A percentile compares a stretch with the other conserved stretches of the same genome.
Evolutionary conservation across 192 early-diverging fungal genomes (phyloP).

Genomic region (Coemansia guatemalensis): DNA sequence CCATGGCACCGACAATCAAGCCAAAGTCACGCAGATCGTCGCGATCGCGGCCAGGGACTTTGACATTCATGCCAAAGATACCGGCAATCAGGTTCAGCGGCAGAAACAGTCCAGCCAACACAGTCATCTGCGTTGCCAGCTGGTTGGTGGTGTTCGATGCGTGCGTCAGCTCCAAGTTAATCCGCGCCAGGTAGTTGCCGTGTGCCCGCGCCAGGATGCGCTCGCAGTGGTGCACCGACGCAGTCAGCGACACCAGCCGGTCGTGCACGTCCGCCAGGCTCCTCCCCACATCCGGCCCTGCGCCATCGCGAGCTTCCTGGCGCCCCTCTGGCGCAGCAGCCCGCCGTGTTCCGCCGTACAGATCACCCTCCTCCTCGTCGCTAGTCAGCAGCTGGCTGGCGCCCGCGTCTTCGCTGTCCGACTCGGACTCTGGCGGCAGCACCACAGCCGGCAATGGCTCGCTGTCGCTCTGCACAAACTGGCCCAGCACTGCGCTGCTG

Average conservation of each 20-base stretch:
- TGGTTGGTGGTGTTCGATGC: constrained; percentile 54
- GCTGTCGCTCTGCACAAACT: too few species aligned
- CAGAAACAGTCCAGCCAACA: constrained; percentile 58
- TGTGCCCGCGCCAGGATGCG: constrained; percentile 74
- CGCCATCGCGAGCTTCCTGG: background rate
- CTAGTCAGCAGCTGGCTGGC: constrained; percentile 52
- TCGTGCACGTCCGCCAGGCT: constrained; percentile 48
- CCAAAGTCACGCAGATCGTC: constrained; percentile 46
- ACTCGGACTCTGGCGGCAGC: background rate
- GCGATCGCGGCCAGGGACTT: constrained; percentile 64
- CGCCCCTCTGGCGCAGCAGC: background rate
- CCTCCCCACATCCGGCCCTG: constrained; percentile 27
- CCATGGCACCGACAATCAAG: constrained; percentile 36
- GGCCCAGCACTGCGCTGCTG: too few species aligned
- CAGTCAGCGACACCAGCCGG: constrained; percentile 80
- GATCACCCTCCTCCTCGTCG: constrained; percentile 51
- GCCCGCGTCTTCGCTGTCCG: constrained; percentile 12
- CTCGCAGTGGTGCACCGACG: constrained; percentile 80
- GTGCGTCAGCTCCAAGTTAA: constrained; percentile 77
- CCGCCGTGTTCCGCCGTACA: constrained; percentile 26
- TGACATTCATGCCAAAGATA: constrained; percentile 71
- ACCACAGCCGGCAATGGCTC: background rate
- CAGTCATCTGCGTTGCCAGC: constrained; percentile 46
- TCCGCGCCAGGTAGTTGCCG: constrained; percentile 84
- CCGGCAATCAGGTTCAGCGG: constrained; percentile 70